phyloP scores from a whole-genome alignment of 495 filamentous ascomycete genomes.

The Thermothielavioides terrestris region DNA sequence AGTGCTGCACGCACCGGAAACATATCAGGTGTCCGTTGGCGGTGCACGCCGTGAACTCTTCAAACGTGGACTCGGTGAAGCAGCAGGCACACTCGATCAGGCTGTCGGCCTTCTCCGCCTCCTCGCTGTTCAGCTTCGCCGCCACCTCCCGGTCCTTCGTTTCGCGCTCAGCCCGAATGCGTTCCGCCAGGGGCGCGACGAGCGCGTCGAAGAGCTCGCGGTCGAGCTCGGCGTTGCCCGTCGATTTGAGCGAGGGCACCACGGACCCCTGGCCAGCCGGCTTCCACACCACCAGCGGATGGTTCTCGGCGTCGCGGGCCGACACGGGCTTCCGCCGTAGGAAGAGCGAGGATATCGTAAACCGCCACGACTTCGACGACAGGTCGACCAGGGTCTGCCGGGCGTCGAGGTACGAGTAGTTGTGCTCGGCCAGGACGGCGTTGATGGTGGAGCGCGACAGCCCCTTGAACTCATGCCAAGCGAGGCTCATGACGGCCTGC shows the following conservation, averaged over 20 bases:
- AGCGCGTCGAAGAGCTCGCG: constrained; percentile 62
- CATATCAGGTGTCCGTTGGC: constrained; percentile 73
- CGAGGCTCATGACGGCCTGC: constrained; percentile 52
- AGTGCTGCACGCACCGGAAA: constrained; percentile 70
- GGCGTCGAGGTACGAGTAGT: constrained; percentile 76
- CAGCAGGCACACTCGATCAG: constrained; percentile 90
- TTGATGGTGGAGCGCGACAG: constrained; percentile 72
- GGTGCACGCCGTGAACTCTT: constrained; percentile 71
- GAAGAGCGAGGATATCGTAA: constrained; percentile 65
- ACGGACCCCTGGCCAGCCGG: constrained; percentile 39
- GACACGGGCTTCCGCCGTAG: constrained; percentile 57
- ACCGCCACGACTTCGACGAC: constrained; percentile 76
- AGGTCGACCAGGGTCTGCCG: constrained; percentile 66
- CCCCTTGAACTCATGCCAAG: constrained; percentile 71
- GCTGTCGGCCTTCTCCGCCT: constrained; percentile 62
- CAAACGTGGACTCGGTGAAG: constrained; percentile 66
- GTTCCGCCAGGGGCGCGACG: constrained; percentile 53
- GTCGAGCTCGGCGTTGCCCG: constrained; percentile 72
- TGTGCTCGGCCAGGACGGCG: constrained; percentile 83
- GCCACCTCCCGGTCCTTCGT: constrained; percentile 56
- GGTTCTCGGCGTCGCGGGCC: constrained; percentile 42
- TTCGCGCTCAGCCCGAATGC: constrained; percentile 49
- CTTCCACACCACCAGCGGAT: constrained; percentile 58
- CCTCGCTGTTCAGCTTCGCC: constrained; percentile 57
- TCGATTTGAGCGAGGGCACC: constrained; percentile 55